Percentiles rank a stretch among this genome's conserved stretches.
These are phyloP conservation scores for Trichoderma sp. DNA, from an alignment of 2,329 filamentous ascomycete species.

Conservation along the genomic window DNA sequence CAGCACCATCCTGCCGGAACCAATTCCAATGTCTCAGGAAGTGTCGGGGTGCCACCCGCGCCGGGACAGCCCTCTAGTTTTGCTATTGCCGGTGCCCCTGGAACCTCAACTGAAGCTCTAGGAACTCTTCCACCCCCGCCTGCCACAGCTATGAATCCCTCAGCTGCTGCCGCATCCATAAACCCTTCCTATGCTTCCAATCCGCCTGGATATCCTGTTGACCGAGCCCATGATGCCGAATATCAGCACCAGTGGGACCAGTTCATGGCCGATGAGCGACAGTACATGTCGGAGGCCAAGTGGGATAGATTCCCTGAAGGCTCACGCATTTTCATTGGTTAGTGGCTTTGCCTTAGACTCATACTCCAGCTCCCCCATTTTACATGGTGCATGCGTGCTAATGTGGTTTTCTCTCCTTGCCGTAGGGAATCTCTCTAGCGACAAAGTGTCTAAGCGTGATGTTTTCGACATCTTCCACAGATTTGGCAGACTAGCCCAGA, in stretches of 20 bases:
- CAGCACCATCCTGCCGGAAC: constrained; percentile 43
- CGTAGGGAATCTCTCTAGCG: constrained; percentile 87
- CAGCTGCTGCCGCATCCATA: constrained; percentile 38
- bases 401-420: constrained; percentile 34
- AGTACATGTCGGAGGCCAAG: constrained; percentile 75
- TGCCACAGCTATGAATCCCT: constrained; percentile 38
- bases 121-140: constrained; percentile 40
- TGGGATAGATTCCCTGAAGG: constrained; percentile 81
- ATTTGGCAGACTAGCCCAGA: constrained; percentile 87
- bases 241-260: constrained; percentile 71
- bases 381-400: constrained; percentile 15
- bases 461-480: constrained; percentile 88
- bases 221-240: constrained; percentile 47
- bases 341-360: constrained; percentile 37
- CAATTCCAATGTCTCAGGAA: constrained; percentile 39
- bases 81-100: constrained; percentile 40
- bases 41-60: constrained; percentile 38
- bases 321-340: constrained; percentile 81
- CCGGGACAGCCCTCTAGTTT: constrained; percentile 43
- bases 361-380: constrained; percentile 30
- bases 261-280: constrained; percentile 73
- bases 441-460: constrained; percentile 91
- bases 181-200: constrained; percentile 42
- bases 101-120: constrained; percentile 40
- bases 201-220: constrained; percentile 36